These are phyloP conservation scores for Diaporthe batatas DNA, from an alignment of 2,329 filamentous ascomycete genomes.

Conservation along the genomic window DNA sequence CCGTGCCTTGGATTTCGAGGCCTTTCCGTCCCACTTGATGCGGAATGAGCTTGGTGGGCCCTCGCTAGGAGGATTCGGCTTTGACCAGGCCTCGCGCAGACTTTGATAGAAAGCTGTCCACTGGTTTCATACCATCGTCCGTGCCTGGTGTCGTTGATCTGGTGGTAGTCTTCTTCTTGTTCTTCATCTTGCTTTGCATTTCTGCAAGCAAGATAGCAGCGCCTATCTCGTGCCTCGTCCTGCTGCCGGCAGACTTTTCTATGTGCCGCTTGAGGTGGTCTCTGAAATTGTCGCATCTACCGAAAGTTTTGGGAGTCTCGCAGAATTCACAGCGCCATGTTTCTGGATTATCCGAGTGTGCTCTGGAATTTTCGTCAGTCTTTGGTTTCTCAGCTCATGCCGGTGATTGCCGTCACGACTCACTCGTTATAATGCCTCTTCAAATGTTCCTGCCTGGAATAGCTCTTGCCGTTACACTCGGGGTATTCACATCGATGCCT, in stretches of 20 bases:
- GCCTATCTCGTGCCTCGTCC: slow-evolving; percentile 34
- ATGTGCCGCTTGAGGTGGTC: slow-evolving; percentile 41
- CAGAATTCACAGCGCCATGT: slow-evolving; percentile 40
- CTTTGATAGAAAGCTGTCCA: slow-evolving; percentile 5
- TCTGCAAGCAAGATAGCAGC: slow-evolving; percentile 38
- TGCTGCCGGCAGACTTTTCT: slow-evolving; percentile 38
- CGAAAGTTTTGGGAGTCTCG: slow-evolving; percentile 37
- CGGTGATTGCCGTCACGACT: background rate
- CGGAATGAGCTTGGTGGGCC: background rate
- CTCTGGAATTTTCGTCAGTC: slow-evolving; percentile 20
- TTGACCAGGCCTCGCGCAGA: slow-evolving; percentile 19
- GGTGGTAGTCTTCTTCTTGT: slow-evolving; percentile 35
- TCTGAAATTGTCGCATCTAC: slow-evolving; percentile 38
- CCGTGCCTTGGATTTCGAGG: too few species aligned
- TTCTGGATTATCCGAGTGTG: slow-evolving; percentile 36
- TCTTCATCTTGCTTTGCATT: slow-evolving; percentile 41
- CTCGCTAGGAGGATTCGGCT: slow-evolving; percentile 8
- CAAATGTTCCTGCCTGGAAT: slow-evolving; percentile 39
- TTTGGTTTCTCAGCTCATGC: background rate
- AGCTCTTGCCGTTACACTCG: slow-evolving; percentile 38
- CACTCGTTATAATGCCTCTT: slow-evolving; percentile 41
- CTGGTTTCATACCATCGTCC: slow-evolving; percentile 4
- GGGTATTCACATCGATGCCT: slow-evolving; percentile 38
- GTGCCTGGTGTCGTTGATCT: slow-evolving; percentile 23
- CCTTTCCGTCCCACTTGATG: background rate